Evolutionary conservation across 768 basidiomycete species (phyloP), one percentile per base, ranked within the genome.

Genomic region (Dendrothele bispora): DNA sequence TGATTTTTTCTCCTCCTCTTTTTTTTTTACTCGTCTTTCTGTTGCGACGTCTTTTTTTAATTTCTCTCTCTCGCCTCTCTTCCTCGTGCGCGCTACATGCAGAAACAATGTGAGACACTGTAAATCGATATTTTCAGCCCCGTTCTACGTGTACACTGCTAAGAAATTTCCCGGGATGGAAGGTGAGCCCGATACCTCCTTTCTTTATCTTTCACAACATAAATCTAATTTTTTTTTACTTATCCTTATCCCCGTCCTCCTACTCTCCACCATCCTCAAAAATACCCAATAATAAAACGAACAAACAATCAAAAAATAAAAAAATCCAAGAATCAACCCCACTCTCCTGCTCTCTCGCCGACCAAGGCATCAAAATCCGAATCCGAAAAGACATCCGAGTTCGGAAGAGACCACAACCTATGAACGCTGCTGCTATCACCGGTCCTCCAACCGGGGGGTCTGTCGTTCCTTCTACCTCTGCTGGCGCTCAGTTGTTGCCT

Each of bases 111-210:
- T 95, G 29, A 85, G 84, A 34, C 92, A 94, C 61, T 95, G 93
- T 71, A 91, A 90, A 60, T 88, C 86, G 0, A 91, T 93, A 48
- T 88, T 86, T 66, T 93, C 91, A 0, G 80, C 84, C 1, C 82
- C 89, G 0, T 98, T 98, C 67, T 92, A 94, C 53, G 95, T 97
- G 10, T 97, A 93, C 64, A 93, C 93, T 0, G 91, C 92, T 14
- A 97, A 97, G 77, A 93, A 94, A 67, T 97, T 95, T 62, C 93
- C 94, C 0, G 93, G 94, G 21, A 95, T 95, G 90, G 90, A 92
- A 75, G 86, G 92, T 90, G 54, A 21, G 82, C 67, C 8, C 30
- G 21, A 15, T 39, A 28, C 40, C 15, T 1, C 21, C 39, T 39
- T 49, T 20, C 39, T 50, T 17, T 46, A 40, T 29, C 29, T 48